Conservation (phyloP, 148 eudicot genomes). For the Persicaria maculosa region DNA sequence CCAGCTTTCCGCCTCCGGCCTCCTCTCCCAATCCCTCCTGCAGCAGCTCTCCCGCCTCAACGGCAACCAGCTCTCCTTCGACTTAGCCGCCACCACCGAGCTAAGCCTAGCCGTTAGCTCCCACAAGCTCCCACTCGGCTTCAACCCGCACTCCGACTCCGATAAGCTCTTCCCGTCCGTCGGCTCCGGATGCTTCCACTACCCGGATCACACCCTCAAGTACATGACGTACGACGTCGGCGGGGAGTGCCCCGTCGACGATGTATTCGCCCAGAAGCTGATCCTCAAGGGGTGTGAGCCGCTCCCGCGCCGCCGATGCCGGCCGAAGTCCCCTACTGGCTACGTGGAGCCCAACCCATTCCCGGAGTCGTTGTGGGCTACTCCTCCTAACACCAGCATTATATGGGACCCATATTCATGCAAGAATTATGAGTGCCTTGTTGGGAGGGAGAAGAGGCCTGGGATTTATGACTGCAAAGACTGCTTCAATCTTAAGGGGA, state of each 20-base stretch:
- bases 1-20: not conserved
- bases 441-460: constrained; percentile 17
- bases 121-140: constrained; percentile 13
- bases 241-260: constrained; percentile 40
- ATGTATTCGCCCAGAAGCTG: constrained; percentile 43
- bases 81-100: constrained; percentile 2
- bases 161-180: constrained; percentile 52
- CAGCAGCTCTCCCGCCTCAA: constrained; percentile 1
- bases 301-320: constrained; percentile 68
- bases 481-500: constrained; percentile 1
- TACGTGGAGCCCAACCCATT: constrained; percentile 22
- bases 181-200: constrained; percentile 38
- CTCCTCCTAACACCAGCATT: constrained; percentile 35
- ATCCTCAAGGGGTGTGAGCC: constrained; percentile 87
- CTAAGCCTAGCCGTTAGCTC: not conserved
- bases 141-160: constrained; percentile 24
- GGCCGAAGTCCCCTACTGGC: constrained; percentile 17
- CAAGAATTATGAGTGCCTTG: constrained; percentile 45
- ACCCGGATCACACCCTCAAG: constrained; percentile 44
- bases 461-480: constrained; percentile 34
- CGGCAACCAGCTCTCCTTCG: not conserved
- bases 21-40: constrained; percentile 24
- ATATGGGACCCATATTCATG: constrained; percentile 32
- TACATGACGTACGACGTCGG: constrained; percentile 71
- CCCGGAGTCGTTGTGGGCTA: constrained; percentile 23